Conservation (phyloP, 1,139 yeast species). For the Geotrichum bryndzae region DNA sequence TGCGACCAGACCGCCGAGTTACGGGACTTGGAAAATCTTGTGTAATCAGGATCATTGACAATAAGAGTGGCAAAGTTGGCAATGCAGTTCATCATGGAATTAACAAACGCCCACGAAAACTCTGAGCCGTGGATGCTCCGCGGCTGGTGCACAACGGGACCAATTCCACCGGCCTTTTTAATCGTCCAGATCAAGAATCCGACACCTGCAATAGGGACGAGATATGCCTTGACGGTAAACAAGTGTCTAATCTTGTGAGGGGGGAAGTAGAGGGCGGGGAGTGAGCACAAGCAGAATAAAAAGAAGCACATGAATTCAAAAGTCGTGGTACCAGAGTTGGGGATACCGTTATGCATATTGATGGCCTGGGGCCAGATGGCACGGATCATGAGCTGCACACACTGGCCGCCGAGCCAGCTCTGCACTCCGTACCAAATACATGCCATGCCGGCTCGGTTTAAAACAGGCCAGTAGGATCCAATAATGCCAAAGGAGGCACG, state of each 20-base stretch:
- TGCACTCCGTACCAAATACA: conserved; percentile 84
- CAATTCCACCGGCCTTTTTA: conserved; percentile 67
- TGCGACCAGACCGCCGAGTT: conserved; percentile 49
- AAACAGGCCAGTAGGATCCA: conserved; percentile 38
- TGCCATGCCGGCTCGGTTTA: conserved; percentile 58
- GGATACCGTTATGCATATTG: conserved; percentile 43
- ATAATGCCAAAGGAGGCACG: conserved; percentile 38
- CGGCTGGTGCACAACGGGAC: conserved; percentile 55
- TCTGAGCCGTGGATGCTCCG: conserved; percentile 49
- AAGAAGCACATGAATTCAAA: conserved; percentile 69
- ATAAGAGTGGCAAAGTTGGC: conserved; percentile 85
- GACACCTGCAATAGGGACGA: conserved; percentile 75
- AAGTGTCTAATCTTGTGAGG: conserved; percentile 78
- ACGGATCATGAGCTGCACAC: conserved; percentile 52
- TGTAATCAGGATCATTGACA: conserved; percentile 83
- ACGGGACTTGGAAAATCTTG: conserved; percentile 66
- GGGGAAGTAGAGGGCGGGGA: conserved; percentile 74
- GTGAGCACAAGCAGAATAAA: conserved; percentile 67
- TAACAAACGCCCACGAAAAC: conserved; percentile 77
- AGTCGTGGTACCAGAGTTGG: conserved; percentile 52
- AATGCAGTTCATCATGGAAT: conserved; percentile 67
- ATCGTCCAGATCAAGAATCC: conserved; percentile 77
- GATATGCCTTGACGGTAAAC: conserved; percentile 69
- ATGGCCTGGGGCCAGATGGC: conserved; percentile 42
- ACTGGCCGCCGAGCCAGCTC: conserved; percentile 75